A percentile compares a stretch with the other conserved stretches of the same genome.
These are phyloP conservation scores for Akanthomyces lecanii DNA, from an alignment of 2,329 filamentous ascomycete species.

Conservation along the genomic window DNA sequence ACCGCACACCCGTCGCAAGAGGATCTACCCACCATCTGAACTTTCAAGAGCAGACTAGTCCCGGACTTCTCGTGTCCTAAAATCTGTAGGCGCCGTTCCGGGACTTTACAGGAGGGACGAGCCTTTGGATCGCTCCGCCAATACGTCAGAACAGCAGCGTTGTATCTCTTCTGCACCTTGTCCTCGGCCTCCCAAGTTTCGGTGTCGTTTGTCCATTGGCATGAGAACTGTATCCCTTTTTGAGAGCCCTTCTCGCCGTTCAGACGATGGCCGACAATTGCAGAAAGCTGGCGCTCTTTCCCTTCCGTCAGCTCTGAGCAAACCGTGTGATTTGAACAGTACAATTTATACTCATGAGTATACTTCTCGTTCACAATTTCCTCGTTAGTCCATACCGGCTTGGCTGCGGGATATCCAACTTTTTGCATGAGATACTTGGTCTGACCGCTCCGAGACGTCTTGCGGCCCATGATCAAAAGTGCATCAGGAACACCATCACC, in stretches of 20 bases:
- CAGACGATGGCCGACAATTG: conserved; percentile 2
- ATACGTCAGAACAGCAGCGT: conserved; percentile 2
- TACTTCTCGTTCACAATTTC: background rate
- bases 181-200: background rate
- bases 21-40: conserved; percentile 6
- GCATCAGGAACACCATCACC: conserved; percentile 3
- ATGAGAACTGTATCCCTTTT: background rate
- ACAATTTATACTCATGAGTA: conserved; percentile 3
- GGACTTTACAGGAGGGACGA: background rate
- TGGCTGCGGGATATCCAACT: background rate
- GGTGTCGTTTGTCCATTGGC: background rate
- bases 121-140: conserved; percentile 2
- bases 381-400: background rate
- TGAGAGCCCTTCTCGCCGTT: background rate
- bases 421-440: conserved; percentile 1
- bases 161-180: conserved; percentile 6
- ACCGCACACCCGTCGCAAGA: background rate
- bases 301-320: background rate
- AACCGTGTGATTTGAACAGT: background rate
- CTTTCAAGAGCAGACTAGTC: conserved; percentile 3
- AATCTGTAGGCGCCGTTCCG: background rate
- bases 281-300: conserved; percentile 3
- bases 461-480: conserved; percentile 5
- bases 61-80: background rate
- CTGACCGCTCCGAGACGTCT: background rate